Evolutionary conservation across 2,329 filamentous ascomycete genomes (phyloP).

Genomic region (Colletotrichum sp.): DNA sequence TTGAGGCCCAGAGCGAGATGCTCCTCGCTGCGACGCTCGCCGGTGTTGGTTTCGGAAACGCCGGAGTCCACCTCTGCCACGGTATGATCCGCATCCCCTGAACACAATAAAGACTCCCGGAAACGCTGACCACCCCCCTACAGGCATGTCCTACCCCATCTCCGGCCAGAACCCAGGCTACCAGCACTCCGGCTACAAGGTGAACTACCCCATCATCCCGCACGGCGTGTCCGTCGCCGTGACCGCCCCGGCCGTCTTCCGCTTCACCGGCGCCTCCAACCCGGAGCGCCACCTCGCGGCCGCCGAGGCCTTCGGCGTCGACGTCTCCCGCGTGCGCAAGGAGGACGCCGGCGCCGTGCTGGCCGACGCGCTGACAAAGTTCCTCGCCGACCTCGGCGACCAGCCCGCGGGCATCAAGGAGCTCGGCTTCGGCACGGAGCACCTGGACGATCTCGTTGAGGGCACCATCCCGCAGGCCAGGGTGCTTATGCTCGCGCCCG

Average conservation of each 20-base stretch:
- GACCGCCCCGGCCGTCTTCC: conserved; percentile 91
- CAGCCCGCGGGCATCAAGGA: conserved; percentile 87
- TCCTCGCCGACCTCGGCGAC: conserved; percentile 83
- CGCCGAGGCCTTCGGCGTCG: conserved; percentile 89
- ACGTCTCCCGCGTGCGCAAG: conserved; percentile 84
- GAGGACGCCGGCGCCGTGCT: conserved; percentile 91
- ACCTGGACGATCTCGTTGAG: conserved; percentile 87
- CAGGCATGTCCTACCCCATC: conserved; percentile 96
- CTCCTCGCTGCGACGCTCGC: conserved; percentile 91
- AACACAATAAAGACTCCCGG: accelerated
- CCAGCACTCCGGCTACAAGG: conserved; percentile 71
- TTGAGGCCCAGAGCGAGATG: conserved; percentile 95
- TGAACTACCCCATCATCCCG: conserved; percentile 81
- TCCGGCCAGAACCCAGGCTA: conserved; percentile 82
- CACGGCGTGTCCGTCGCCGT: conserved; percentile 96
- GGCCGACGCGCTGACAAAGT: conserved; percentile 80
- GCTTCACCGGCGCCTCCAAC: conserved; percentile 89
- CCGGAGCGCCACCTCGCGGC: conserved; percentile 90
- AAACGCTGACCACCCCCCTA: neutral
- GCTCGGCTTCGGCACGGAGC: conserved; percentile 76
- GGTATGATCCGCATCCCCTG: conserved; percentile 43
- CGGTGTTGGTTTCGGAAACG: conserved; percentile 96
- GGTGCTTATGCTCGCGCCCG: conserved; percentile 91
- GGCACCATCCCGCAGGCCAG: conserved; percentile 92
- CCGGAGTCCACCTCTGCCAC: conserved; percentile 83